A percentile compares a stretch with the other conserved stretches of the same genome.
Evolutionary conservation across 805 yeast genomes (phyloP).

Genomic region (Saccharomycopsis sp.): DNA sequence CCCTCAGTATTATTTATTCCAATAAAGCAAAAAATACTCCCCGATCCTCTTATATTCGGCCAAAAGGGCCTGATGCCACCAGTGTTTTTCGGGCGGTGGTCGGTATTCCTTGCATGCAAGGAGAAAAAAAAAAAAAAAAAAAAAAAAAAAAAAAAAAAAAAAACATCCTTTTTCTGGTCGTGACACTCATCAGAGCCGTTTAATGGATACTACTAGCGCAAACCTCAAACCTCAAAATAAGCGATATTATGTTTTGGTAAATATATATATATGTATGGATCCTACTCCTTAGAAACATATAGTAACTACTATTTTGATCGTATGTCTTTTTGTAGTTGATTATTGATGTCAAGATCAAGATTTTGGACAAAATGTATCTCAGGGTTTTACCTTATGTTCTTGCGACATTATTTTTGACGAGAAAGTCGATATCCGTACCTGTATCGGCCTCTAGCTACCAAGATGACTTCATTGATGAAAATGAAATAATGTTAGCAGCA

Average conservation of each 20-base stretch:
- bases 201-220: not conserved
- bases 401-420: not conserved
- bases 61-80: too few relatives aligned
- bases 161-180: constrained; percentile 2
- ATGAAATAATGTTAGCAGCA: not conserved
- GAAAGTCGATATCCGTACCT: not conserved
- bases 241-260: too few relatives aligned
- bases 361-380: not conserved
- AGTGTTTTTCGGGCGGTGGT: too few relatives aligned
- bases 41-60: too few relatives aligned
- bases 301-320: not conserved
- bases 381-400: not conserved
- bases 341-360: too few relatives aligned
- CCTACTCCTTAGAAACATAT: not conserved
- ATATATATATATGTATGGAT: not conserved
- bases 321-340: too few relatives aligned
- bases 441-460: not conserved
- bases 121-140: not conserved
- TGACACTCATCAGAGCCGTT: constrained; percentile 2
- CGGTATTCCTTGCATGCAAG: not conserved
- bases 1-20: too few relatives aligned
- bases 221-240: not conserved
- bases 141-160: not conserved
- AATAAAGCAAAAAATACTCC: too few relatives aligned
- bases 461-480: not conserved